These are phyloP conservation scores for Cladorrhinum sp. DNA, from an alignment of 2,329 filamentous ascomycete species.

Conservation along the genomic window DNA sequence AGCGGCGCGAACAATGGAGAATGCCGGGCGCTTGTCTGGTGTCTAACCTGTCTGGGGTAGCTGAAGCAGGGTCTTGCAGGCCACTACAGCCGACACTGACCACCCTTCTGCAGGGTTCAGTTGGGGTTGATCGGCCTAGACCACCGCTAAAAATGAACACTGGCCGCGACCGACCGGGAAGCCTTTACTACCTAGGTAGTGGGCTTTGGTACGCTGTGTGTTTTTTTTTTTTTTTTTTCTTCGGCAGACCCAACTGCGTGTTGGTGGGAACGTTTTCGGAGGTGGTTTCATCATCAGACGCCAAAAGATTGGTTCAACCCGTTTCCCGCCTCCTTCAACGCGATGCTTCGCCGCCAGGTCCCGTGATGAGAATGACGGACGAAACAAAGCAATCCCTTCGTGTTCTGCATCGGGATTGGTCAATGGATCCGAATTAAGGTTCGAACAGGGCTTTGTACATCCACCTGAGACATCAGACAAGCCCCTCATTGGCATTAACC, in stretches of 20 bases:
- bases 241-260: neutral
- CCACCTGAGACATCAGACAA: neutral
- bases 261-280: neutral
- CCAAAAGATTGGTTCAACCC: neutral
- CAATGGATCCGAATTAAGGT: no score
- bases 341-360: slow-evolving; percentile 1
- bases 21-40: slow-evolving; percentile 3
- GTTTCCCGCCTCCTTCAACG: slow-evolving; percentile 2
- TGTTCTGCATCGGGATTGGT: neutral
- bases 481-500: neutral
- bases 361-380: neutral
- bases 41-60: neutral
- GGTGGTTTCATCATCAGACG: neutral
- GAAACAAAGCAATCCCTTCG: neutral
- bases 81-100: neutral
- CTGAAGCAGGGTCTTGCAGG: slow-evolving; percentile 3
- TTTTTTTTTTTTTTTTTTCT: neutral
- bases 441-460: no score
- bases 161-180: neutral
- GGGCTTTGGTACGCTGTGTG: neutral
- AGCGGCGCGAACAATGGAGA: neutral
- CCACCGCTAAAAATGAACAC: slow-evolving; percentile 5
- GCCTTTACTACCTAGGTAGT: no score
- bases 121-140: neutral
- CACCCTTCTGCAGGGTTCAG: neutral